Evolutionary conservation across 352 stramenopile species (phyloP), one percentile per base, ranked within the genome.

Genomic region (Phytopythium boreale): DNA sequence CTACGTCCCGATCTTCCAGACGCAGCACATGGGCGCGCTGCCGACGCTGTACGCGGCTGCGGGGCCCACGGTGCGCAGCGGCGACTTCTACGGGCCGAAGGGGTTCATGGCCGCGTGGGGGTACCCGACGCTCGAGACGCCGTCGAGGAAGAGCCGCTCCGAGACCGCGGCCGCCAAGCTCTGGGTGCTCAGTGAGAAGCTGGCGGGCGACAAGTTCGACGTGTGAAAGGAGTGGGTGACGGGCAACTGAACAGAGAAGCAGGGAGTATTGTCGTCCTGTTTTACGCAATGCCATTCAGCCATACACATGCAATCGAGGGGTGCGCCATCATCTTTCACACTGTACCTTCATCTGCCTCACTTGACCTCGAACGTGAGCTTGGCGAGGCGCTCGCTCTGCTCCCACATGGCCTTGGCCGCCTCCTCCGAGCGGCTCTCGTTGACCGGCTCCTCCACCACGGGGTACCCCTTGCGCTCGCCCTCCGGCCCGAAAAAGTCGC

Each of bases 171-270:
- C 63, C 0, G 50, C 47, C 19, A 82, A 74, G 26, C 57, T 89
- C 7, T 87, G 80, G 80, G 66, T 66, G 4, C 56, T 69, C 22
- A 89, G 80, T 27, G 80, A 89, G 39, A 51, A 59, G 2, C 27
- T 87, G 47, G 61, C 70, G 2, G 63, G 67, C 41, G 29, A 70
- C 11, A 50, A 43, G 7, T 82, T 79, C 24, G 27, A 47, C 1
- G n/a, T 74, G 2, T 59, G 31, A 59, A 20, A 24, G 9, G 3
- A 27, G n/a, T n/a, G n/a, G n/a, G 22, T 9, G 19, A 29, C 8
- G 2, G 31, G 19, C 9, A 24, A 51, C n/a, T n/a, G n/a, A n/a
- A n/a, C 1, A 12, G 8, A n/a, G 15, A 22, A n/a, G 2, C 12
- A 46, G 39, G 4, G 7, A n/a, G 39, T n/a, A n/a, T 7, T 46